A percentile compares a stretch with the other conserved stretches of the same genome.
These are phyloP conservation scores for Colletotrichum sidae DNA, from an alignment of 2,329 filamentous ascomycete genomes.

Conservation along the genomic window DNA sequence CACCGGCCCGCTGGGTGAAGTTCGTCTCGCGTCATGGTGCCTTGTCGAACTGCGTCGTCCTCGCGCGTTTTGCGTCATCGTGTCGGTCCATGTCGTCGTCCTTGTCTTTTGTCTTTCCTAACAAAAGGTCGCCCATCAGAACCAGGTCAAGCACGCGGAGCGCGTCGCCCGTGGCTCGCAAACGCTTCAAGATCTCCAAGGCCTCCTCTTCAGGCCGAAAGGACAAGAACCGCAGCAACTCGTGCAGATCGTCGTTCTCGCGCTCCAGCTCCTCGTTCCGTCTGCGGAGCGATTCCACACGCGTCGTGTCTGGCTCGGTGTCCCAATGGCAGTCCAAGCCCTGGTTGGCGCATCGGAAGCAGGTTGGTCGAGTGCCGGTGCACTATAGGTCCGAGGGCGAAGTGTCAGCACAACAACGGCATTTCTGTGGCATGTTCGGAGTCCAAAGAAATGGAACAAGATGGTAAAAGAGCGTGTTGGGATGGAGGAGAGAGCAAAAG, in stretches of 20 bases:
- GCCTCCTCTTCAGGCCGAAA: conserved; percentile 15
- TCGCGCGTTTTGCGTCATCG: background rate
- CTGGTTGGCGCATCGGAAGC: conserved; percentile 23
- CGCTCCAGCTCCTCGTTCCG: conserved; percentile 17
- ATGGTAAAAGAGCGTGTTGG: no score
- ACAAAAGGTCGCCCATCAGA: conserved; percentile 13
- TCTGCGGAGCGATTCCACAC: conserved; percentile 11
- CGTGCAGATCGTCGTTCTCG: conserved; percentile 25
- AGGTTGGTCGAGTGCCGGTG: conserved; percentile 29
- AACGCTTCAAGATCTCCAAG: conserved; percentile 15
- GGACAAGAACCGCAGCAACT: conserved; percentile 5
- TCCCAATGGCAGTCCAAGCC: conserved; percentile 27
- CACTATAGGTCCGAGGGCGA: background rate
- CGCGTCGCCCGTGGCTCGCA: conserved; percentile 23
- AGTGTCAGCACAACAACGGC: background rate
- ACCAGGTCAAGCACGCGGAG: conserved; percentile 21
- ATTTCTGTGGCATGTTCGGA: background rate
- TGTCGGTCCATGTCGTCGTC: background rate
- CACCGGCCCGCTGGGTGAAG: no score
- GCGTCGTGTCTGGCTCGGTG: conserved; percentile 30
- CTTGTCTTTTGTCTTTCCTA: background rate
- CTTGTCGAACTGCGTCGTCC: no score
- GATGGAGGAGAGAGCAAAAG: no score
- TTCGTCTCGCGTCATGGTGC: no score
- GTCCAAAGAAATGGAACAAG: no score